Base-by-base conservation (phyloP, 805 yeast species). In the Lipomyces oligophaga region DNA sequence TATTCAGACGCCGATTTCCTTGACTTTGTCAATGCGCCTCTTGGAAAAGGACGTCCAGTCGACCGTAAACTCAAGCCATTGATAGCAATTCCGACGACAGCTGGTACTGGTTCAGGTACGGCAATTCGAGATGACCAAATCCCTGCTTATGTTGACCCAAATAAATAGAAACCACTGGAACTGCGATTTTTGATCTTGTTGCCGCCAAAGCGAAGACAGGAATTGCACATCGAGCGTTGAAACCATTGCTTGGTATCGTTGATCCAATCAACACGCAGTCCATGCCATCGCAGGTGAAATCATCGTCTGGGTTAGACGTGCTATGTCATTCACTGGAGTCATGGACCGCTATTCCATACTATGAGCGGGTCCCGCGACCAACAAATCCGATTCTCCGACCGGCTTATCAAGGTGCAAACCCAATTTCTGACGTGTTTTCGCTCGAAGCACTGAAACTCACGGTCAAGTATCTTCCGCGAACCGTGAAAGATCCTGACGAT, bases 61-160 rank as follows among this genome's bases (percentile, higher is more conserved):
- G 64, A 59, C 20, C 52, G 58, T 34, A 52, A 57, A 34, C 59
- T 71, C 45, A 57, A 60, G 49, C 75, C 75, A 4, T 49, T 71
- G 52, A 65, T 70, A 44, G 74, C 74, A 4, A 63, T 71, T 33
- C 74, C 74, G 34, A 71, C 75, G 19, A 71, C 75, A 4, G 74
- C 75, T 10, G 75, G 75, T 18, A 71, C 75, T 18, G 75, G 74
- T 21, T 70, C 74, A 5, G 50, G 50, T 41, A 21, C 10, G 43
- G 7, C 5, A 20, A 4, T 8, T 28, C n/a, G 30, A 25, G n/a
- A n/a, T 5, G 27, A 21, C 15, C 4, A 19, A 19, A 16, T 5
- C n/a, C 21, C 11, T n/a, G 28, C 27, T 35, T 38, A 16, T 38
- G n/a, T n/a, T 25, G 8, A 38, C 31, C n/a, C 15, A 5, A 34